A percentile compares a stretch with the other conserved stretches of the same genome.
These are phyloP conservation scores for Candida adriatica DNA, from an alignment of 805 yeast species.

Conservation along the genomic window DNA sequence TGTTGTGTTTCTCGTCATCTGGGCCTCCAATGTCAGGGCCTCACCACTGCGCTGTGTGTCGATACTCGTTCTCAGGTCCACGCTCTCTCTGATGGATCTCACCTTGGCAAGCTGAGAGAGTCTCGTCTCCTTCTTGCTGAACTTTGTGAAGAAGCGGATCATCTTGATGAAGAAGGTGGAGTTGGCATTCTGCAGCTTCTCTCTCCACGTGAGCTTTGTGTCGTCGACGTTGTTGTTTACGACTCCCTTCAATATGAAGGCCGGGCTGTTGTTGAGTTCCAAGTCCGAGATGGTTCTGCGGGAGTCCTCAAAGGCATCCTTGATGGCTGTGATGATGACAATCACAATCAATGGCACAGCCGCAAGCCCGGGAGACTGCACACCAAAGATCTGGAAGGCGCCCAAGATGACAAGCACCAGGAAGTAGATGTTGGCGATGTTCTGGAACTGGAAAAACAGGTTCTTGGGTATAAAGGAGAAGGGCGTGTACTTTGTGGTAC, in stretches of 20 bases:
- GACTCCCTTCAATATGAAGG: slow-evolving; percentile 53
- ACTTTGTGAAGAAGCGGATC: slow-evolving; percentile 16
- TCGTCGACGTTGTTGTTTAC: slow-evolving; percentile 53
- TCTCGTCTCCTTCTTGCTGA: slow-evolving; percentile 11
- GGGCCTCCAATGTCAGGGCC: slow-evolving; percentile 4
- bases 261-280: slow-evolving; percentile 68
- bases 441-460: slow-evolving; percentile 69
- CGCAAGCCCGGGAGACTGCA: slow-evolving; percentile 66
- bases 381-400: slow-evolving; percentile 71
- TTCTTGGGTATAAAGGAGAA: slow-evolving; percentile 84
- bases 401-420: slow-evolving; percentile 74
- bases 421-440: slow-evolving; percentile 88
- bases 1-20: slow-evolving; percentile 5
- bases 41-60: slow-evolving; percentile 5
- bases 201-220: slow-evolving; percentile 36
- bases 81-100: slow-evolving; percentile 15
- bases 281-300: slow-evolving; percentile 64
- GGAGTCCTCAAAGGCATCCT: slow-evolving; percentile 79
- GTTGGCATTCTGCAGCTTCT: slow-evolving; percentile 54
- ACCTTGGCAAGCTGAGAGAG: slow-evolving; percentile 4
- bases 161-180: slow-evolving; percentile 21
- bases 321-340: slow-evolving; percentile 65
- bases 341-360: slow-evolving; percentile 78
- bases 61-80: slow-evolving; percentile 2
- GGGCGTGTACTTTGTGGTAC: slow-evolving; percentile 95